phyloP scores from a whole-genome alignment of 768 basidiomycete genomes.

The Rhodotorula taiwanensis region DNA sequence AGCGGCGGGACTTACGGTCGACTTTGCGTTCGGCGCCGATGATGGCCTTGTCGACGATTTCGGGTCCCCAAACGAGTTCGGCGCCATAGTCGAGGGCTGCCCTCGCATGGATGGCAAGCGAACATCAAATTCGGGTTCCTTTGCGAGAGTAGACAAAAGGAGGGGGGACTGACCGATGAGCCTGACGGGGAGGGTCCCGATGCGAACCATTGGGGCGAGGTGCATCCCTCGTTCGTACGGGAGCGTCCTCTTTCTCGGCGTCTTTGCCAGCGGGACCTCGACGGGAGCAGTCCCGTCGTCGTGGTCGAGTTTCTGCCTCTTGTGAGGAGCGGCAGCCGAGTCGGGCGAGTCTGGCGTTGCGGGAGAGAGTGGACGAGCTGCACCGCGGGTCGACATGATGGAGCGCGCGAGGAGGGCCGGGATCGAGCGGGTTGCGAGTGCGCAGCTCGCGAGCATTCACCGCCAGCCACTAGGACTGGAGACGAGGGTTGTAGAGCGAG shows the following conservation, averaged over 20 bases:
- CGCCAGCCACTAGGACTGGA: no score
- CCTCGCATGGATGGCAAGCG: conserved; percentile 49
- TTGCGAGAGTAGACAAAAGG: background rate
- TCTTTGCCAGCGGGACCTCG: background rate
- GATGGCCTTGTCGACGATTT: conserved; percentile 93
- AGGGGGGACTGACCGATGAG: conserved; percentile 33
- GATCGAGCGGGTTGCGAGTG: no score
- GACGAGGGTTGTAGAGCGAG: no score
- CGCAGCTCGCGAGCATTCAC: no score
- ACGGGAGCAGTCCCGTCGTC: background rate
- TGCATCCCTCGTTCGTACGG: conserved; percentile 83
- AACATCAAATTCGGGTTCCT: no score
- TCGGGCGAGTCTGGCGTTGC: background rate
- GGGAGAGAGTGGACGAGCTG: conserved; percentile 3
- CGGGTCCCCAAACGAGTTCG: conserved; percentile 73
- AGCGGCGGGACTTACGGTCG: conserved; percentile 60
- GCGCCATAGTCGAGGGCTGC: conserved; percentile 89
- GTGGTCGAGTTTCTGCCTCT: background rate
- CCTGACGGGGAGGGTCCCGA: conserved; percentile 31
- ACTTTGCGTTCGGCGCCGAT: conserved; percentile 73
- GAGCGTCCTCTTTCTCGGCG: conserved; percentile 48
- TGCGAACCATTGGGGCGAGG: conserved; percentile 89
- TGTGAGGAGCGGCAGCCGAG: background rate
- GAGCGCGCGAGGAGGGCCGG: background rate
- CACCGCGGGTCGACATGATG: background rate